Evolutionary conservation across 2,329 filamentous ascomycete species (phyloP), one percentile per base, ranked within the genome.

Genomic region (Thielaviopsis punctulata): DNA sequence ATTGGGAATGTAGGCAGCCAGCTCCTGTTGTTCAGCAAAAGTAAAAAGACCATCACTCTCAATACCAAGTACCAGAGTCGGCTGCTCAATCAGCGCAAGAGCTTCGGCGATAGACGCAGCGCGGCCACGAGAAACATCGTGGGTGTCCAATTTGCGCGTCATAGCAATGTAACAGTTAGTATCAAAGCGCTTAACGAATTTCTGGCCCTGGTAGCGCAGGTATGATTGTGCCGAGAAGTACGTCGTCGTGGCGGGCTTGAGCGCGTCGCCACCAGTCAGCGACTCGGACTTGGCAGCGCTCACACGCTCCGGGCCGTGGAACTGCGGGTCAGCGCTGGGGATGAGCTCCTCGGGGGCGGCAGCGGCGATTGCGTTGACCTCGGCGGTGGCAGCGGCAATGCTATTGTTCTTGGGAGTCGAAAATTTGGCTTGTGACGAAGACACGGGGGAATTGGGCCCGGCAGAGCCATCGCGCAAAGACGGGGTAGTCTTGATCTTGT

Each of bases 141-240:
- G 92, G 0, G 92, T 96, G 64, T 98, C 92, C 15, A 98, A 77
- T 67, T 98, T 98, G 61, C 92, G 84, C 4, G 92, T 96, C 66
- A 98, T 95, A 59, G 92, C 89, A 59, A 98, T 96, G 69, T 98
- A 98, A 69, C 92, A 98, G 66, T 98, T 98, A 61, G 88, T 86
- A 66, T 98, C 92, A 65, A 96, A 98, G 9, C 92, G 84, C 65
- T 86, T 88, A 60, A 96, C 92, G 61, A 98, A 98, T 66, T 98
- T 98, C 60, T 83, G 78, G 52, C 88, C 90, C 67, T 98, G 92
- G 66, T 98, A 98, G 19, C 92, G 84, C 44, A 98, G 77, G 66
- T 98, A 98, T 0, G 89, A 95, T 65, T 98, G 92, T 0, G 92
- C 92, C 0, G 92, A 96, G 68, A 96, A 98, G 67, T 95, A 95